Conservation (phyloP, 257 asterid species). For the Nyctanthes arbortristis region DNA sequence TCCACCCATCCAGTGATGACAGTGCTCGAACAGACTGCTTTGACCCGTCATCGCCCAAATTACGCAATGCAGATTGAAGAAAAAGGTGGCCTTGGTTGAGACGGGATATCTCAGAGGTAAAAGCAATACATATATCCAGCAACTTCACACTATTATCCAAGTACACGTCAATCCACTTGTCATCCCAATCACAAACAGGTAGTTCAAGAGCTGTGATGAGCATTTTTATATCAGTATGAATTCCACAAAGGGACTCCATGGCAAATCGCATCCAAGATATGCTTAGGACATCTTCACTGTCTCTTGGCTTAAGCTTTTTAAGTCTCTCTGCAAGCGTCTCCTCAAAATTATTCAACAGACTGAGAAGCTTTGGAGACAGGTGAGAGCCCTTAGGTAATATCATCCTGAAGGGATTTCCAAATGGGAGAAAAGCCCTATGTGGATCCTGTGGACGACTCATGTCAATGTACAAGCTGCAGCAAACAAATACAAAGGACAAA, state of each 20-base stretch:
- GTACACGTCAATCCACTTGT: conserved; percentile 86
- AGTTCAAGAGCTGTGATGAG: conserved; percentile 80
- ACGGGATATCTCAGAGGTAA: conserved; percentile 77
- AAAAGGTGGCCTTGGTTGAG: conserved; percentile 74
- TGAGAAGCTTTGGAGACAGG: conserved; percentile 59
- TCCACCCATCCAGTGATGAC: conserved; percentile 77
- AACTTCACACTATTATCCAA: conserved; percentile 69
- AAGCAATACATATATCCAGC: conserved; percentile 73
- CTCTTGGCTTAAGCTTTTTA: conserved; percentile 57
- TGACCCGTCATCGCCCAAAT: conserved; percentile 42
- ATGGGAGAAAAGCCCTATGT: conserved; percentile 53
- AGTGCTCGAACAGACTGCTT: conserved; percentile 48
- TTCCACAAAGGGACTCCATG: conserved; percentile 59
- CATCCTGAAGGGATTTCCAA: conserved; percentile 84
- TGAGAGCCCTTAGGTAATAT: conserved; percentile 58
- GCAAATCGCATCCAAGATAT: conserved; percentile 76
- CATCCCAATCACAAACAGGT: conserved; percentile 83
- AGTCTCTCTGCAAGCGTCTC: conserved; percentile 62
- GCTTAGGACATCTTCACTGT: conserved; percentile 54
- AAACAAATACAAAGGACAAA: neutral
- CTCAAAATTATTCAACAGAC: conserved; percentile 66
- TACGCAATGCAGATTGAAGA: conserved; percentile 60
- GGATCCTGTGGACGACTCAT: conserved; percentile 74
- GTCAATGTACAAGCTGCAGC: conserved; percentile 40
- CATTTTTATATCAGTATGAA: conserved; percentile 67